Evolutionary conservation across 805 yeast genomes (phyloP), one percentile per base, ranked within the genome.

Genomic region (Grigorovia humatica): DNA sequence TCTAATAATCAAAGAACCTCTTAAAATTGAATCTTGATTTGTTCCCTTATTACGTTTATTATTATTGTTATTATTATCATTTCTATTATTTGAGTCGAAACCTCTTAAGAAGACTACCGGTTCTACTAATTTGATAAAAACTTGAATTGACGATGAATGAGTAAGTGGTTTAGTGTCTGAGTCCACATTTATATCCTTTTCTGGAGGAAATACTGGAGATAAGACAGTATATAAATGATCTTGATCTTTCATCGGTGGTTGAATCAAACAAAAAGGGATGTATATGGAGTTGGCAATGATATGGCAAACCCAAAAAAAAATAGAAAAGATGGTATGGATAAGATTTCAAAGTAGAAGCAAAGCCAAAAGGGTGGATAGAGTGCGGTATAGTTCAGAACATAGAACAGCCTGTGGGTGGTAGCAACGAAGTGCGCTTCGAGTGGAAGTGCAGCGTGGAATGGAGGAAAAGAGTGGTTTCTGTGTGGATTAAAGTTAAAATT

Each of bases 91-190:
- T 9, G 78, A 70, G 27, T 81, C 80, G 64, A 87, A 89, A 0
- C 97, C 98, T 61, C 86, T 90, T 9, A 90, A 76, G 59, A 83
- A 90, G 15, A 90, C 69, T 43, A 76, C 80, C 40, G 85, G 86
- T 64, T 90, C 98, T 0, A 96, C 88, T 17, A 89, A 77, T 9
- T 83, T 78, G 8, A 88, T 68, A 59, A 79, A 86, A n/a, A 86
- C 65, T 55, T 83, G 80, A n/a, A 86, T 71, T 1, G 90, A 77
- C 1, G 82, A 76, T 0, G 85, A 77, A 49, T 78, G 81, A 1
- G 81, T 77, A 50, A 73, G 59, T 1, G 93, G 90, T 48, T 72
- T 58, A 11, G 68, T 67, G 40, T 65, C 63, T 2, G 54, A 46
- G 2, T 68, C 57, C 19, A 77, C 50, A 66, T 74, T 52, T 76